A percentile compares a stretch with the other conserved stretches of the same genome.
These are phyloP conservation scores for Termitomyces sp. DNA, from an alignment of 768 basidiomycete species.

Conservation along the genomic window DNA sequence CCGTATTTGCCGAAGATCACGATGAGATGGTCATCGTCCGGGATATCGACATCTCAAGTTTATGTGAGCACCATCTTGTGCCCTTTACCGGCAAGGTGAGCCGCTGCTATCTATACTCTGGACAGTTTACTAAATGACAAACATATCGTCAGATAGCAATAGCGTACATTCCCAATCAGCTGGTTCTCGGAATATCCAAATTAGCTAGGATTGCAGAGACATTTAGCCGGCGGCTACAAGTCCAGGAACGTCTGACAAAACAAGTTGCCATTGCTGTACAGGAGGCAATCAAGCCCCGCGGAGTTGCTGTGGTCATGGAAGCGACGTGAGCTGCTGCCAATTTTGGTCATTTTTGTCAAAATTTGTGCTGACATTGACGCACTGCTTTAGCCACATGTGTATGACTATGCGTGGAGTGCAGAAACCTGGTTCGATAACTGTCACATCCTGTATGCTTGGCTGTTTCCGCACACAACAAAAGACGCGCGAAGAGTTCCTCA, in stretches of 20 bases:
- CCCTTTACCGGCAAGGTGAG: constrained; percentile 96
- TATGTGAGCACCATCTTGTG: constrained; percentile 98
- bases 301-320: constrained; percentile 99
- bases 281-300: constrained; percentile 95
- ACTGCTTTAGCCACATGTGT: constrained; percentile 73
- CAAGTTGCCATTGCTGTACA: constrained; percentile 98
- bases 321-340: constrained; percentile 68
- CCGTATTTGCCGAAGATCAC: constrained; percentile 97
- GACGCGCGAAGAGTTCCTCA: constrained; percentile 95
- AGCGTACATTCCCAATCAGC: constrained; percentile 93
- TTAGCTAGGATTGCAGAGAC: constrained; percentile 97
- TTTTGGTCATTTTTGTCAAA: constrained; percentile 5
- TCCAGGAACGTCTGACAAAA: constrained; percentile 95
- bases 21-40: constrained; percentile 99
- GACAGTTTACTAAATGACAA: constrained; percentile 15
- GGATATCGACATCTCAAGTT: constrained; percentile 94
- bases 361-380: constrained; percentile 1
- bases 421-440: constrained; percentile 93
- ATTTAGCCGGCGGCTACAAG: constrained; percentile 91
- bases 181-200: constrained; percentile 93
- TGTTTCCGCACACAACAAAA: constrained; percentile 99
- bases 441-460: constrained; percentile 97
- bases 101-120: constrained; percentile 6
- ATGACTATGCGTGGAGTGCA: constrained; percentile 99
- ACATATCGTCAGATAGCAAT: constrained; percentile 74